Evolutionary conservation across 2,329 filamentous ascomycete species (phyloP).

Genomic region (Immersiporthe knoxdaviesiana): DNA sequence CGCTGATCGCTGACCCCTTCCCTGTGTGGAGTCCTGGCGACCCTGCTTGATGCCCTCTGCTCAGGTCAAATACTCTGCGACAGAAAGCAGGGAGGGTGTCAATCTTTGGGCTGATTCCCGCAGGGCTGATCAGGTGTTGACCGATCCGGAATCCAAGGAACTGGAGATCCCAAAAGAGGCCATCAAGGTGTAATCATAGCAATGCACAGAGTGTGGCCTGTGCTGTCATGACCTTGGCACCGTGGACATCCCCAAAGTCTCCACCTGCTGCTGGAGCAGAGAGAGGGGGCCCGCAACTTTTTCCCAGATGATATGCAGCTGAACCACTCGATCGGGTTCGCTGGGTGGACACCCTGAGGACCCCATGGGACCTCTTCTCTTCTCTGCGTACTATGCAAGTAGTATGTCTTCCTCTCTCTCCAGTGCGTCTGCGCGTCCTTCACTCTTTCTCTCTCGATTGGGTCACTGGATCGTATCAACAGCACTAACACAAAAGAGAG

Average conservation of each 20-base stretch:
- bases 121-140: background rate
- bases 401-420: too few relatives aligned
- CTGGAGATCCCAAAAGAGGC: too few relatives aligned
- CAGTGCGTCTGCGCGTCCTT: background rate
- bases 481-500: background rate
- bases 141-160: too few relatives aligned
- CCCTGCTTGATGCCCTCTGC: background rate
- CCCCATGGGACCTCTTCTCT: background rate
- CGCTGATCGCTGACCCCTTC: background rate
- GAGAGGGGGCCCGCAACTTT: constrained; percentile 2
- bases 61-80: background rate
- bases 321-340: constrained; percentile 5
- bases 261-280: background rate
- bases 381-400: background rate
- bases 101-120: too few relatives aligned
- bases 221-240: background rate
- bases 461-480: background rate
- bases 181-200: background rate
- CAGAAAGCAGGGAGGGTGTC: too few relatives aligned
- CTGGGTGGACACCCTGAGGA: background rate
- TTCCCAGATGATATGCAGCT: constrained; percentile 1
- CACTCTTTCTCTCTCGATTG: background rate
- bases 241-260: background rate
- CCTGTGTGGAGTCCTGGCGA: background rate
- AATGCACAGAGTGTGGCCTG: background rate